Percentiles rank a stretch among this genome's conserved stretches.
Conservation (phyloP, 768 basidiomycete species). For the Boletus subcaerulescens region DNA sequence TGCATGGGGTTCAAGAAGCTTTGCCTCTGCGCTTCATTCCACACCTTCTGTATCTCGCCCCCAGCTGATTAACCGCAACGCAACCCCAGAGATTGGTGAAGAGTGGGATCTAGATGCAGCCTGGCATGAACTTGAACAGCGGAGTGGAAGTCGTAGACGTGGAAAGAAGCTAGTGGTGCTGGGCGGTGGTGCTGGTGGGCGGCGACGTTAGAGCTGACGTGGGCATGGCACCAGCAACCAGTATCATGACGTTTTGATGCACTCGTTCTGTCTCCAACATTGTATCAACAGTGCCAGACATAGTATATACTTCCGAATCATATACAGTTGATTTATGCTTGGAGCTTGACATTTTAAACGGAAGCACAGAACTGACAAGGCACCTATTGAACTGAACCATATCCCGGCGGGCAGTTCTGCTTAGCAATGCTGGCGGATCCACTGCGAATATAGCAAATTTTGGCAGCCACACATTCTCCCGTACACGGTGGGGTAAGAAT, state of each 20-base stretch:
- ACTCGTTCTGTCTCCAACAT: slow-evolving; percentile 1
- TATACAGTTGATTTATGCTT: neutral
- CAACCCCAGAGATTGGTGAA: slow-evolving; percentile 40
- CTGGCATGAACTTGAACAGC: slow-evolving; percentile 78
- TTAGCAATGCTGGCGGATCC: slow-evolving; percentile 61
- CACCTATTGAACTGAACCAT: slow-evolving; percentile 57
- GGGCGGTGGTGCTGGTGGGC: slow-evolving; percentile 58
- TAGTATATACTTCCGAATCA: slow-evolving; percentile 1
- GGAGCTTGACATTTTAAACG: neutral
- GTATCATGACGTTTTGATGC: neutral
- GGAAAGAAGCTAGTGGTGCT: slow-evolving; percentile 67
- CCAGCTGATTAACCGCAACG: slow-evolving; percentile 25
- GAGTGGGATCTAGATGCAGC: slow-evolving; percentile 78
- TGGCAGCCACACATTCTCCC: slow-evolving; percentile 59
- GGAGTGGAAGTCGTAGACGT: slow-evolving; percentile 54
- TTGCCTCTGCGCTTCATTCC: slow-evolving; percentile 74
- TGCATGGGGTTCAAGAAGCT: slow-evolving; percentile 78
- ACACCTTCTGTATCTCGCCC: slow-evolving; percentile 46
- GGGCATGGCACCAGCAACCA: neutral
- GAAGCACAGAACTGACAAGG: neutral
- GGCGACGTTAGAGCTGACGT: slow-evolving; percentile 35
- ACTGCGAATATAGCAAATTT: slow-evolving; percentile 75
- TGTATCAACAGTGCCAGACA: slow-evolving; percentile 13
- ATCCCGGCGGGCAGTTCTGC: slow-evolving; percentile 59
- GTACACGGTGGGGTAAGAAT: slow-evolving; percentile 53